Percentiles rank a stretch among this genome's conserved stretches.
Evolutionary conservation across 495 filamentous ascomycete genomes (phyloP).

Genomic region (Antarctomyces pellizariae): DNA sequence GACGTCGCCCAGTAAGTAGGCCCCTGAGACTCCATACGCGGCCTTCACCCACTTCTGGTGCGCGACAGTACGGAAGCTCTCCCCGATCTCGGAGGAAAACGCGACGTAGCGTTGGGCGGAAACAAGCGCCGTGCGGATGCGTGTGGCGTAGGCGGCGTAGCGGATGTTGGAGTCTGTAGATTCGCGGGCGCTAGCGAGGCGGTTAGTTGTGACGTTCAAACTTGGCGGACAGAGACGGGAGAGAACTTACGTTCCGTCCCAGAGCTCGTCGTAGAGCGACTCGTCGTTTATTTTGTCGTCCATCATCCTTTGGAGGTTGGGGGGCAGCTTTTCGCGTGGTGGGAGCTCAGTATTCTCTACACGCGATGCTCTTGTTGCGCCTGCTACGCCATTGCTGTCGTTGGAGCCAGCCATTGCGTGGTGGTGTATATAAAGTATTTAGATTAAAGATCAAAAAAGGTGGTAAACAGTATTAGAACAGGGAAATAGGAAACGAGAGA

Average conservation of each 20-base stretch:
- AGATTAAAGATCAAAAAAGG: too few species aligned
- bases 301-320: constrained; percentile 44
- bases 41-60: constrained; percentile 58
- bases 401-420: too few species aligned
- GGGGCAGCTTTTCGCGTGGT: constrained; percentile 36
- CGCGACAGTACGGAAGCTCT: constrained; percentile 84
- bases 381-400: constrained; percentile 10
- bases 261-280: constrained; percentile 52
- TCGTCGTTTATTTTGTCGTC: constrained; percentile 44
- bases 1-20: constrained; percentile 79
- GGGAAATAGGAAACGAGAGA: too few species aligned
- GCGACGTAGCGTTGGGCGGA: constrained; percentile 90
- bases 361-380: constrained; percentile 15
- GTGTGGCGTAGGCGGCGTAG: constrained; percentile 79
- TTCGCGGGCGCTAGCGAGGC: constrained; percentile 35
- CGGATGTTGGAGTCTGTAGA: constrained; percentile 67
- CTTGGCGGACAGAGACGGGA: constrained; percentile 1
- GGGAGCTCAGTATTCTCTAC: constrained; percentile 27
- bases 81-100: constrained; percentile 92
- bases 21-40: constrained; percentile 84
- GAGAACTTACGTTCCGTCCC: constrained; percentile 48
- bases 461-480: too few species aligned
- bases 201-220: constrained; percentile 7
- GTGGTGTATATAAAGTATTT: too few species aligned
- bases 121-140: constrained; percentile 70